Evolutionary conservation across 306 rosid species (phyloP).

Genomic region (Coriaria nepalensis): DNA sequence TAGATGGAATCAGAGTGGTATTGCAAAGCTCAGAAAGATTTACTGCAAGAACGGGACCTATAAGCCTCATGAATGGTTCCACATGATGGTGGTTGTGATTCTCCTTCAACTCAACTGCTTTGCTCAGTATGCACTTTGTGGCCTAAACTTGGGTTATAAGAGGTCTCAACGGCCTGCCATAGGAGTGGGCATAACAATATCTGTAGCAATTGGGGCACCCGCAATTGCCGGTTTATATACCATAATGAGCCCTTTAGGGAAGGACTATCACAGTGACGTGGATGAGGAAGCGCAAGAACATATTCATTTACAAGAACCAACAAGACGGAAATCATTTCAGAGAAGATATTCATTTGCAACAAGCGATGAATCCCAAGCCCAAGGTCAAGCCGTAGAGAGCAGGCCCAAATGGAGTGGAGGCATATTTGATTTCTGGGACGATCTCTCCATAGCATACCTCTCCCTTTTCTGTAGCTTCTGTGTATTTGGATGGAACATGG

Average conservation of each 20-base stretch:
- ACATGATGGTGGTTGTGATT: conserved; percentile 78
- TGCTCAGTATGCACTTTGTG: conserved; percentile 82
- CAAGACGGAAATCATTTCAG: conserved; percentile 25
- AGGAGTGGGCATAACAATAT: conserved; percentile 66
- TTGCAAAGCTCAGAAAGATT: conserved; percentile 44
- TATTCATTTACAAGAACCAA: conserved; percentile 21
- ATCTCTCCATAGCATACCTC: conserved; percentile 59
- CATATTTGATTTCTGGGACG: conserved; percentile 70
- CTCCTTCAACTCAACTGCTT: conserved; percentile 79
- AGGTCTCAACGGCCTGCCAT: conserved; percentile 72
- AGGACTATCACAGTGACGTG: conserved; percentile 40
- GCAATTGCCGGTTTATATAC: conserved; percentile 66
- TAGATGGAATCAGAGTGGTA: conserved; percentile 63
- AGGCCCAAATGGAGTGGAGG: conserved; percentile 76
- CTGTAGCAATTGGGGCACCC: conserved; percentile 66
- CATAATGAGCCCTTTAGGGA: conserved; percentile 78
- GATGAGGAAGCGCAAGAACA: conserved; percentile 73
- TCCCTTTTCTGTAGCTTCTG: conserved; percentile 75
- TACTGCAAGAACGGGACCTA: conserved; percentile 82
- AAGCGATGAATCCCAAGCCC: conserved; percentile 21
- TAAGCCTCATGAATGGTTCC: conserved; percentile 84
- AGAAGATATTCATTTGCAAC: conserved; percentile 53
- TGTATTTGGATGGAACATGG: conserved; percentile 95
- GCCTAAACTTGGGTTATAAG: conserved; percentile 68
- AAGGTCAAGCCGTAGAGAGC: conserved; percentile 19